Base-by-base conservation (phyloP, 306 rosid genomes). In the Luffa acutangula region DNA sequence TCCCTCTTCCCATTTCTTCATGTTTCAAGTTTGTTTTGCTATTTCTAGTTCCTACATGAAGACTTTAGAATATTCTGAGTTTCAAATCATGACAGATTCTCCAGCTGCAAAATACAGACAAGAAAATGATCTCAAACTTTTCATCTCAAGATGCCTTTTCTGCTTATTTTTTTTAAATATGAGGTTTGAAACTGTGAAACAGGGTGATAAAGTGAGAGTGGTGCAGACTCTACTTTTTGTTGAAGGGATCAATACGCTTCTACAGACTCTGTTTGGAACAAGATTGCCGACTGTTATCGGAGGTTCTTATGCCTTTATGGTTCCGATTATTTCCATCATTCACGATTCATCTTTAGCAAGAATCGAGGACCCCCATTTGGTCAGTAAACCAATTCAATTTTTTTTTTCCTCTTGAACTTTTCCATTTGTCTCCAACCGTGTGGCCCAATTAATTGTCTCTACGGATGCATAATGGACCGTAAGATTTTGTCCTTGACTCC, bases 141-240 rank as follows among this genome's bases (percentile, higher is more conserved):
- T 51, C 62, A 75, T 75, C 45, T 74, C 62, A 74, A 51, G 9
- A 51, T 75, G 78, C 45, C 13, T 52, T 52, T 49, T 49, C 78
- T 48, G 59, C 43, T 73, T 53, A 18, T 75, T 17, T 75, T 64
- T 72, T 15, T 49, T 25, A 25, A 11, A 73, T 12, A 48, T 73
- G 60, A 31, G 78, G 45, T 14, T 31, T 73, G 60, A 33, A 42
- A 73, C 60, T 73, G 6, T 49, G 78, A 31, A 53, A 77, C 90
- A 96, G 99, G 96, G 82, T 85, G 99, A 96, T 87, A 96, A 96
- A 87, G 98, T 91, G 82, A 93, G 99, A 70, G 99, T 96, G 85
- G 87, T 96, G 36, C 99, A 96, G 85, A 93, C 96, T 34, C 89
- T 96, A 37, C 99, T 96, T 54, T 96, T 96, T 85, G 90, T 91